Evolutionary conservation across 805 yeast species (phyloP).

Genomic region (Zygosaccharomyces rouxii): DNA sequence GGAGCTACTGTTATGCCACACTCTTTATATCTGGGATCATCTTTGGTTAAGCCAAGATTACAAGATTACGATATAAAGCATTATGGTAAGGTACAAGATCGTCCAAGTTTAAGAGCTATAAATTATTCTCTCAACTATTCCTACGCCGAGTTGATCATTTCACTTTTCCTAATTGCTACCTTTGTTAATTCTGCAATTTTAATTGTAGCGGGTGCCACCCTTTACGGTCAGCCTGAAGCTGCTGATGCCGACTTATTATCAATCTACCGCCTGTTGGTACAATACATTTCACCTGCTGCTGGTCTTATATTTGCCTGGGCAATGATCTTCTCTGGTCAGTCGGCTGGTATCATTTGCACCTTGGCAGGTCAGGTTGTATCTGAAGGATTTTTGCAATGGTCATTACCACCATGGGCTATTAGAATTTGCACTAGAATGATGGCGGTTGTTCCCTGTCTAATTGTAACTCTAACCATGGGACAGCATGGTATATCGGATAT

Average conservation of each 20-base stretch:
- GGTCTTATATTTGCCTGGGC: slow-evolving; percentile 88
- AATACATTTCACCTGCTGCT: slow-evolving; percentile 76
- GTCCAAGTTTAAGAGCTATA: slow-evolving; percentile 78
- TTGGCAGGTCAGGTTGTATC: slow-evolving; percentile 91
- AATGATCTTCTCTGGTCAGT: slow-evolving; percentile 83
- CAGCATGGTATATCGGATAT: slow-evolving; percentile 74
- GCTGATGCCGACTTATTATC: slow-evolving; percentile 79
- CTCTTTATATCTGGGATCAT: slow-evolving; percentile 77
- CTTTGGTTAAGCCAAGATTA: slow-evolving; percentile 80
- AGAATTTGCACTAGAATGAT: slow-evolving; percentile 75
- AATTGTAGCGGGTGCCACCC: slow-evolving; percentile 87
- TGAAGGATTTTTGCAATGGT: slow-evolving; percentile 82
- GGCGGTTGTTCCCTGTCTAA: slow-evolving; percentile 79
- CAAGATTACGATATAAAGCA: slow-evolving; percentile 64
- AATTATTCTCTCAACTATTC: slow-evolving; percentile 75
- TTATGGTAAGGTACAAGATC: slow-evolving; percentile 46
- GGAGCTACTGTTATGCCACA: slow-evolving; percentile 98
- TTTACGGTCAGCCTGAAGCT: slow-evolving; percentile 58
- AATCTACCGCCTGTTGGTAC: slow-evolving; percentile 64
- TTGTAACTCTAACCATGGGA: slow-evolving; percentile 69
- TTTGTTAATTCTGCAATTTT: slow-evolving; percentile 88
- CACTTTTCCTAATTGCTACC: slow-evolving; percentile 82
- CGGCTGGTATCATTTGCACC: slow-evolving; percentile 93
- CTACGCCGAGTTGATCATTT: slow-evolving; percentile 74
- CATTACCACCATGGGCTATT: slow-evolving; percentile 76